phyloP scores from a whole-genome alignment of 371 early-diverging fungal genomes.

The Mortierella sp. region DNA sequence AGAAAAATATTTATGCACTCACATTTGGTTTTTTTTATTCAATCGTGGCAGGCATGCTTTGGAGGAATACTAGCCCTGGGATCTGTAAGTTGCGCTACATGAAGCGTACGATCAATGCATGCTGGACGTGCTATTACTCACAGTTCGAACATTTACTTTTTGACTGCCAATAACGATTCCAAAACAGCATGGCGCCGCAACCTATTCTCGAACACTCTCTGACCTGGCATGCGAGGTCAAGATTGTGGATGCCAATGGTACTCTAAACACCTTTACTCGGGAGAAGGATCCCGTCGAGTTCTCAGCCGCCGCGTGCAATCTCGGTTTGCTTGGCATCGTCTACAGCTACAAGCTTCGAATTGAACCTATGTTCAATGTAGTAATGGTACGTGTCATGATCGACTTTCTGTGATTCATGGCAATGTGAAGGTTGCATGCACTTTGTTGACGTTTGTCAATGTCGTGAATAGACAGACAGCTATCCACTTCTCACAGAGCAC shows the following conservation, averaged over 20 bases:
- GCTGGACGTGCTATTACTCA: no score
- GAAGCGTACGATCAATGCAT: not conserved
- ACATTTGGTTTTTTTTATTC: not conserved
- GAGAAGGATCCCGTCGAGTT: constrained; percentile 38
- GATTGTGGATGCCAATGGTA: constrained; percentile 33
- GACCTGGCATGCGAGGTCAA: constrained; percentile 31
- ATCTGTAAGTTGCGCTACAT: constrained; percentile 11
- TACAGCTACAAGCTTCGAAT: constrained; percentile 36
- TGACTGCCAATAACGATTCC: not conserved
- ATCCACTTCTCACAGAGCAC: constrained; percentile 11
- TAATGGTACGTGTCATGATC: not conserved
- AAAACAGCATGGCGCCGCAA: constrained; percentile 29
- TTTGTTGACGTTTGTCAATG: no score
- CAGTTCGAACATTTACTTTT: no score
- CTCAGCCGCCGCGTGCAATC: constrained; percentile 36
- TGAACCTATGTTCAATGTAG: constrained; percentile 35
- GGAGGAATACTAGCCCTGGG: constrained; percentile 24
- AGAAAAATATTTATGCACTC: not conserved
- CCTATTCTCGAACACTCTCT: constrained; percentile 26
- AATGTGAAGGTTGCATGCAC: not conserved
- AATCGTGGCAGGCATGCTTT: constrained; percentile 9
- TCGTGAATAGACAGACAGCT: constrained; percentile 16
- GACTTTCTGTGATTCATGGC: not conserved
- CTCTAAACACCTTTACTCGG: constrained; percentile 31
- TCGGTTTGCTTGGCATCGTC: constrained; percentile 46